phyloP scores from a whole-genome alignment of 805 yeast species.

The Ascoidea asiatica region DNA sequence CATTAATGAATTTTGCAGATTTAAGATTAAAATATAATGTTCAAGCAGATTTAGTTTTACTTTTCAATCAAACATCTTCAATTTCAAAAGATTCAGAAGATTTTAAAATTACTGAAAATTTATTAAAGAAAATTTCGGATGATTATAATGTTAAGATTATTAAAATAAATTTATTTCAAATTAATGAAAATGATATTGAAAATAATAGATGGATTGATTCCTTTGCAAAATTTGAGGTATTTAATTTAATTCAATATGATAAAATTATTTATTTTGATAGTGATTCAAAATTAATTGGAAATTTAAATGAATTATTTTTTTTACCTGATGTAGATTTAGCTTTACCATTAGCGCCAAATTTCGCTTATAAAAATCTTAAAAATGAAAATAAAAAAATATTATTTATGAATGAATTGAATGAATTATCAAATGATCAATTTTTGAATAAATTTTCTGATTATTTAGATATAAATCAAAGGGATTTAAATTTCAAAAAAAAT shows the following conservation, averaged over 20 bases:
- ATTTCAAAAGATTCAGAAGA: slow-evolving; percentile 18
- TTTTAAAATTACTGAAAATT: slow-evolving; percentile 9
- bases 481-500: slow-evolving; percentile 10
- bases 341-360: slow-evolving; percentile 31
- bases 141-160: slow-evolving; percentile 16
- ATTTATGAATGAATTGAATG: no score
- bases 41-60: slow-evolving; percentile 32
- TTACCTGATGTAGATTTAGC: slow-evolving; percentile 33
- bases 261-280: slow-evolving; percentile 45
- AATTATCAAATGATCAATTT: no score
- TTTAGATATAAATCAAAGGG: slow-evolving; percentile 13
- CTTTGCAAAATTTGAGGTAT: slow-evolving; percentile 41
- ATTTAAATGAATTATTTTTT: slow-evolving; percentile 38
- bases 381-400: slow-evolving; percentile 10
- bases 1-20: slow-evolving; percentile 31
- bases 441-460: no score
- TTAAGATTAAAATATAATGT: slow-evolving; percentile 25
- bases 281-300: slow-evolving; percentile 30
- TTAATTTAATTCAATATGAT: slow-evolving; percentile 34
- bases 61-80: slow-evolving; percentile 11
- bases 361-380: slow-evolving; percentile 16
- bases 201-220: slow-evolving; percentile 35
- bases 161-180: slow-evolving; percentile 13
- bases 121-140: slow-evolving; percentile 7
- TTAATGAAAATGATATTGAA: slow-evolving; percentile 15